Conservation (phyloP, 2,329 filamentous ascomycete genomes). For the Colletotrichum shisoi region DNA sequence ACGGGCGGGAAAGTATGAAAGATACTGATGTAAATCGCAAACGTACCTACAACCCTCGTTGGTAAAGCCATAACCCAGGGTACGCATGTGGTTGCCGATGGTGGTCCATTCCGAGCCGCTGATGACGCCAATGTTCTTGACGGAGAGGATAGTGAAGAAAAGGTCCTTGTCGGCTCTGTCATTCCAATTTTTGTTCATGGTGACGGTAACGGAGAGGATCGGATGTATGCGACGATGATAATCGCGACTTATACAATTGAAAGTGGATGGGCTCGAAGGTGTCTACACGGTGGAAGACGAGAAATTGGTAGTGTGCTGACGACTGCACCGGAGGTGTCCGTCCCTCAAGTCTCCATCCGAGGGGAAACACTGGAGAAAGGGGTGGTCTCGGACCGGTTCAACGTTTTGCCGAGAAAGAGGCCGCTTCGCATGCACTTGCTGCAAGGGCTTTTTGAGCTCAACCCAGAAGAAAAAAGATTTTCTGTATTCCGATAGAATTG, state of each 20-base stretch:
- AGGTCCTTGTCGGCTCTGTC: slow-evolving; percentile 69
- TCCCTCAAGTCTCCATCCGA: slow-evolving; percentile 33
- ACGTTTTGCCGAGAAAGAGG: slow-evolving; percentile 22
- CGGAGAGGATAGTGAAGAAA: slow-evolving; percentile 68
- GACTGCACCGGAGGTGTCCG: slow-evolving; percentile 16
- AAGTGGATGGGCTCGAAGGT: slow-evolving; percentile 22
- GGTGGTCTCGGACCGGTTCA: slow-evolving; percentile 22
- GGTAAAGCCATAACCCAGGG: slow-evolving; percentile 67
- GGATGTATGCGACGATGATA: slow-evolving; percentile 34
- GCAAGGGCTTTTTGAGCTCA: not conserved
- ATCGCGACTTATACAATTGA: slow-evolving; percentile 26
- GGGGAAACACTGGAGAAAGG: slow-evolving; percentile 38
- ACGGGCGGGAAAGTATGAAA: slow-evolving; percentile 5
- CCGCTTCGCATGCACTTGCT: not conserved
- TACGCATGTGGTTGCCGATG: slow-evolving; percentile 68
- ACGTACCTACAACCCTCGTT: slow-evolving; percentile 71
- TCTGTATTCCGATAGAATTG: accelerated
- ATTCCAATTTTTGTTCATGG: slow-evolving; percentile 68
- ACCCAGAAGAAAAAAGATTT: not conserved
- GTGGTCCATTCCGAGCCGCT: slow-evolving; percentile 69
- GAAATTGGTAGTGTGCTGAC: slow-evolving; percentile 29
- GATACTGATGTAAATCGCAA: slow-evolving; percentile 14
- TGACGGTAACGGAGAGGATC: slow-evolving; percentile 42
- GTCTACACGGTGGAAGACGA: slow-evolving; percentile 16
- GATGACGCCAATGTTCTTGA: slow-evolving; percentile 70